Conservation (phyloP, 495 filamentous ascomycete species). For the Achaetomiella virescens region DNA sequence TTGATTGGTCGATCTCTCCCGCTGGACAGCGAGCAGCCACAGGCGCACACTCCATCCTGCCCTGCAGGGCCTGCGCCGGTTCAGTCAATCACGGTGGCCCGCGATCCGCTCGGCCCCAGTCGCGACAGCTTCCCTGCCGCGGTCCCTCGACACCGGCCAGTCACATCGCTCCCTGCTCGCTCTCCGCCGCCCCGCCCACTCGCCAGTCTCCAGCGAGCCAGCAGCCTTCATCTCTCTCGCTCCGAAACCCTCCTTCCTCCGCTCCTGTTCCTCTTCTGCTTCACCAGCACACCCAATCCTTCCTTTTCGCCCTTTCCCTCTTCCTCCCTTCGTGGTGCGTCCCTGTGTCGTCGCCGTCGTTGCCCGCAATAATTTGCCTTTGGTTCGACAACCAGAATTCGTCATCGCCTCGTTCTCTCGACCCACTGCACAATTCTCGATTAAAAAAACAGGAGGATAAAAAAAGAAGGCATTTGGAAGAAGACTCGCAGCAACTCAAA, state of each 20-base stretch:
- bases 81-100: constrained; percentile 29
- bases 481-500: constrained; percentile 20
- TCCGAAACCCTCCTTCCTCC: constrained; percentile 13
- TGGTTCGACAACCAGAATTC: constrained; percentile 8
- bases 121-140: constrained; percentile 24
- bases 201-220: constrained; percentile 3
- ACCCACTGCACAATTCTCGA: constrained; percentile 16
- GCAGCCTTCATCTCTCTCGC: constrained; percentile 14
- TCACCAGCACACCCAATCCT: constrained; percentile 36
- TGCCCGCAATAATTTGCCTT: constrained; percentile 24
- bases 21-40: constrained; percentile 1
- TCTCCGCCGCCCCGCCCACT: constrained; percentile 16
- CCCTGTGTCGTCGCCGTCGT: constrained; percentile 23
- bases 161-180: constrained; percentile 20
- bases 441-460: constrained; percentile 11
- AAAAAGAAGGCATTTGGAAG: constrained; percentile 19
- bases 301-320: constrained; percentile 43
- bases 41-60: constrained; percentile 14
- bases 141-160: constrained; percentile 20
- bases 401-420: constrained; percentile 18
- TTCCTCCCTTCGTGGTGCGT: constrained; percentile 35
- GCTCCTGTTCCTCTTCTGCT: constrained; percentile 27
- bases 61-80: constrained; percentile 14
- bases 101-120: constrained; percentile 32
- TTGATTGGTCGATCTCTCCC: constrained; percentile 19